Base-by-base conservation (phyloP, 768 basidiomycete species). In the Obba rivulosa region DNA sequence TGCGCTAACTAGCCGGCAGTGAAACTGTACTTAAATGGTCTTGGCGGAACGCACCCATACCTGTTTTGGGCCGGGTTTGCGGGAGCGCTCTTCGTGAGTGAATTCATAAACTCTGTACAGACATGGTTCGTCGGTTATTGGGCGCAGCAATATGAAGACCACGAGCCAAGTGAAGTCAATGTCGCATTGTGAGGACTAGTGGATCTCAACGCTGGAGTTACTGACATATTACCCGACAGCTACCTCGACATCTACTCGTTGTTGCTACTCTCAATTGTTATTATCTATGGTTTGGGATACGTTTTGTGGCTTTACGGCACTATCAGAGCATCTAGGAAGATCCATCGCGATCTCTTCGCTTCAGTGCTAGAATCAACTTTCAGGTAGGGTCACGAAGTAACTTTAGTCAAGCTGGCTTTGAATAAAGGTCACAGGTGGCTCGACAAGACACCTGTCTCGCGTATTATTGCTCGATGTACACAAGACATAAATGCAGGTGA, bases 371-470 rank as follows among this genome's bases (percentile, higher is more conserved):
- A 63, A 8, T 58, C 69, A 10, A 68, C 69, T 0, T 28, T 64
- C n/a, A 58, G 62, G 60, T 60, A 45, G 1, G 51, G 24, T 14
- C 20, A n/a, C n/a, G 14, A 4, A 13, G 13, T 11, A 8, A 41
- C 37, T 16, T 18, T 16, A 23, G 16, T 18, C 14, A 14, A 5
- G 18, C 34, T 3, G 18, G 4, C 14, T 22, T 7, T 24, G 28
- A 20, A 16, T 18, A 37, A 20, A 46, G 17, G 3, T 4, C 37
- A 5, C 25, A 62, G 67, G 24, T 77, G 73, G 71, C 62, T 78
- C 8, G 77, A 78, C 50, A 69, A 63, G 2, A 75, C 73, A 2
- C 76, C 76, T 0, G 67, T 69, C 0, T 71, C 74, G 8, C 77
- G 84, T 2, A 76, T 87, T 41, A 54, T 57, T 21, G 34, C 52